These are phyloP conservation scores for Debaryomycetaceae sp. DNA, from an alignment of 1,139 yeast species.

Conservation along the genomic window DNA sequence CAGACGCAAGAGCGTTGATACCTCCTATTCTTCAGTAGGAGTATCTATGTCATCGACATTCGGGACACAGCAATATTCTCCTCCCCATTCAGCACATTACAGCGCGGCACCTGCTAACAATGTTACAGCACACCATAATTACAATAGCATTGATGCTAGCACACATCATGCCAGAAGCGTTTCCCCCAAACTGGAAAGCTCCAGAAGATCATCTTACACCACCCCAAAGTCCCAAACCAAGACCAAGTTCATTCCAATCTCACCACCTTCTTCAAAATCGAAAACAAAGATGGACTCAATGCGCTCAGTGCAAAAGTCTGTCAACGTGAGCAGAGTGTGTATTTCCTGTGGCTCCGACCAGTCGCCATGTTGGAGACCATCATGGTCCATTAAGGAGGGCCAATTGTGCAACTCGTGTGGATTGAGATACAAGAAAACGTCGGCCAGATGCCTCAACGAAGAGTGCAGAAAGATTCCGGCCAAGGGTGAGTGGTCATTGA, in stretches of 20 bases:
- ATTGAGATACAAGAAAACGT: constrained; percentile 87
- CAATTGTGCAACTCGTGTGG: constrained; percentile 97
- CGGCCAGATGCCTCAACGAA: constrained; percentile 78
- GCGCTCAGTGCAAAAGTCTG: constrained; percentile 35
- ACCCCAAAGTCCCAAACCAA: constrained; percentile 8
- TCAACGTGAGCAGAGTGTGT: constrained; percentile 54
- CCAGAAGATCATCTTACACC: neutral
- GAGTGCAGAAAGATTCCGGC: constrained; percentile 88
- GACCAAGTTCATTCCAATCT: constrained; percentile 38
- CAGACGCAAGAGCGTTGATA: neutral
- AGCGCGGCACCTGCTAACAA: neutral
- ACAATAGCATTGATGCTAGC: neutral
- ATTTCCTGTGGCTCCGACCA: constrained; percentile 89
- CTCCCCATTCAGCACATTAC: neutral
- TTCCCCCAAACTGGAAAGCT: neutral
- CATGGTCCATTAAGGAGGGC: constrained; percentile 86
- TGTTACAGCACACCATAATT: neutral
- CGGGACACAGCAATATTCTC: neutral
- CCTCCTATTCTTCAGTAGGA: neutral
- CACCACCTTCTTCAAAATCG: constrained; percentile 39
- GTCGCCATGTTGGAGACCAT: constrained; percentile 98
- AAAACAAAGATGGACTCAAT: constrained; percentile 28
- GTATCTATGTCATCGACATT: neutral
- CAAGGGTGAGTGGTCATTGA: constrained; percentile 89
- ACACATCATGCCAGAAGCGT: neutral